Evolutionary conservation across 768 basidiomycete genomes (phyloP), one percentile per base, ranked within the genome.

Genomic region (Suillus tomentosus): DNA sequence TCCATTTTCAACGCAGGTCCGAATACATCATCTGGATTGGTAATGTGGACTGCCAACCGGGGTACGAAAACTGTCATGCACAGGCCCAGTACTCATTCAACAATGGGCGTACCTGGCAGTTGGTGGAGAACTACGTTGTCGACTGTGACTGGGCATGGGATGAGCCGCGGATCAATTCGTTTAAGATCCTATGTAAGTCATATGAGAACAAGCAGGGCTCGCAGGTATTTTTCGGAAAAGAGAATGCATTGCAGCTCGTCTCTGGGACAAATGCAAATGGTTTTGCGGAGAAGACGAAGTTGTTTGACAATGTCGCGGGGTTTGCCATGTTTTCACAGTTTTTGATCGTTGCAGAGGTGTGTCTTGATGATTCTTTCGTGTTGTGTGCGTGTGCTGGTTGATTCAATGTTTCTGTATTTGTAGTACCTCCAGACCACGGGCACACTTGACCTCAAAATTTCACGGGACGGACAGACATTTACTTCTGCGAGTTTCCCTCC

Each of bases 261-360:
- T 85, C 86, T 14, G 96, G 96, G 0, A 75, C 81, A 31, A 31
- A 31, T 31, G 27, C 27, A 31, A 31, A 31, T 31, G 27, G 27
- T 3, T 31, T 31, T 72, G 67, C 66, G 54, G 85, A 82, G 66
- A 90, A 87, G 80, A 87, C 80, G 66, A 91, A 85, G 72, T 74
- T 97, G 22, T 99, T 99, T 70, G 86, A 93, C 54, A 81, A 87
- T 50, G 89, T 99, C 61, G 94, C 94, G 67, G 97, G 97, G 8
- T 98, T 96, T 79, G 90, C 96, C 1, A 95, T 94, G 78, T 98
- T 99, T 76, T 94, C 94, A 0, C 94, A 99, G 79, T 99, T 92
- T 75, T 82, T 99, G 73, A 88, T 99, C 51, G 96, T 98, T 31
- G 97, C 96, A 27, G 90, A 95, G 84, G 94, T 96, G 47, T 60